Base-by-base conservation (phyloP, 306 rosid genomes). In the Inga laurina region DNA sequence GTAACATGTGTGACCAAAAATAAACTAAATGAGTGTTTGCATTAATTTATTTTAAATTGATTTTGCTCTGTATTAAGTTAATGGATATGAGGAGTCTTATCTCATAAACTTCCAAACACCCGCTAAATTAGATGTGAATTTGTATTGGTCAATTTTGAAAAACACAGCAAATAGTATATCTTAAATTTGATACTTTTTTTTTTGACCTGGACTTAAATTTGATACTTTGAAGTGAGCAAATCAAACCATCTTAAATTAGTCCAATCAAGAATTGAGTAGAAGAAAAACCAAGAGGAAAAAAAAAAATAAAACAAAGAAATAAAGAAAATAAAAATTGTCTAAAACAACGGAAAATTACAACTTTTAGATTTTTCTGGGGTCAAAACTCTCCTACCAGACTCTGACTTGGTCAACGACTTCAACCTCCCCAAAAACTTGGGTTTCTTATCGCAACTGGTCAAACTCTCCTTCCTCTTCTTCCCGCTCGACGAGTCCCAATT, bases 391-490 rank as follows among this genome's bases (percentile, higher is more conserved):
- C 91, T 86, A 0, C 89, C 93, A 0, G 93, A 84, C 65, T 94
- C 96, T 82, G 97, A 92, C 82, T 91, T 94, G 70, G 98, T 94
- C 88, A 94, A 89, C 85, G 98, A 94, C 74, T 88, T 87, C 18
- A 92, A 90, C 82, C 98, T 90, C 22, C 90, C 98, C 3, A 94
- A 88, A 78, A 94, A 90, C 75, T 92, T 94, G 56, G 82, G 87
- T 82, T 90, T 94, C 76, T 90, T 90, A 6, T 91, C 97, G 72
- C 85, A 37, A 2, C 68, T 43, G 2, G 86, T 22, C 65, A 79
- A 88, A 37, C 84, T 39, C 0, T 87, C 93, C 79, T 87, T 91
- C 74, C 90, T 89, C 89, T 87, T 94, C 87, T 79, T 88, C 41
- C 85, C 89, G 27, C 72, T 86, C 74, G 90, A 81, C 37, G 82